These are phyloP conservation scores for Eugenia klotzschiana DNA, from an alignment of 441 rosid genomes.

Conservation along the genomic window DNA sequence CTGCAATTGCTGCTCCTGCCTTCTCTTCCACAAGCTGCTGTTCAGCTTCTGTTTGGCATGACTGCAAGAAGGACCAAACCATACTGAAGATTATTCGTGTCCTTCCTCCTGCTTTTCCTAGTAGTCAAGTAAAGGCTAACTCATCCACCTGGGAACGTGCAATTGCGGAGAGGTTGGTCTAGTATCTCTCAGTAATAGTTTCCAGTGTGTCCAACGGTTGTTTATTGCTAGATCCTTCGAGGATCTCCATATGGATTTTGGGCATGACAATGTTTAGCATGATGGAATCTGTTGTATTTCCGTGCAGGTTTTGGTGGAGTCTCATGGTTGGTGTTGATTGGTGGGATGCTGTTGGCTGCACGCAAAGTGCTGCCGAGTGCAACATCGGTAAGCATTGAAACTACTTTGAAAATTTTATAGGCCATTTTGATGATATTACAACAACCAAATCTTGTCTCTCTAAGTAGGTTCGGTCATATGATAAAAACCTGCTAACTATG, in stretches of 20 bases:
- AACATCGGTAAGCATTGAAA: constrained; percentile 53
- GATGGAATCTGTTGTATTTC: constrained; percentile 2
- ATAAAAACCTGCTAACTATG: not conserved
- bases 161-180: constrained; percentile 83
- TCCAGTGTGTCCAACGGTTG: not conserved
- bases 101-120: constrained; percentile 82
- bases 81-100: constrained; percentile 87
- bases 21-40: constrained; percentile 99
- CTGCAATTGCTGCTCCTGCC: constrained; percentile 96
- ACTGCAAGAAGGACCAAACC: constrained; percentile 67
- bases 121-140: constrained; percentile 63
- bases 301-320: constrained; percentile 98
- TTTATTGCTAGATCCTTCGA: not conserved
- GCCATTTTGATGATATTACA: not conserved
- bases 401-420: not conserved
- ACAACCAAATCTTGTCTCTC: not conserved
- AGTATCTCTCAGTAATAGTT: not conserved
- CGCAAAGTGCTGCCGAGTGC: constrained; percentile 99
- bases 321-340: constrained; percentile 99
- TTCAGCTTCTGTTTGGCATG: constrained; percentile 98
- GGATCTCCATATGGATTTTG: not conserved
- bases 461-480: not conserved
- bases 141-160: constrained; percentile 91
- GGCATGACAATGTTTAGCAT: not conserved
- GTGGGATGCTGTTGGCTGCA: constrained; percentile 99